Evolutionary conservation across 306 rosid species (phyloP).

Genomic region (Geum urbanum): DNA sequence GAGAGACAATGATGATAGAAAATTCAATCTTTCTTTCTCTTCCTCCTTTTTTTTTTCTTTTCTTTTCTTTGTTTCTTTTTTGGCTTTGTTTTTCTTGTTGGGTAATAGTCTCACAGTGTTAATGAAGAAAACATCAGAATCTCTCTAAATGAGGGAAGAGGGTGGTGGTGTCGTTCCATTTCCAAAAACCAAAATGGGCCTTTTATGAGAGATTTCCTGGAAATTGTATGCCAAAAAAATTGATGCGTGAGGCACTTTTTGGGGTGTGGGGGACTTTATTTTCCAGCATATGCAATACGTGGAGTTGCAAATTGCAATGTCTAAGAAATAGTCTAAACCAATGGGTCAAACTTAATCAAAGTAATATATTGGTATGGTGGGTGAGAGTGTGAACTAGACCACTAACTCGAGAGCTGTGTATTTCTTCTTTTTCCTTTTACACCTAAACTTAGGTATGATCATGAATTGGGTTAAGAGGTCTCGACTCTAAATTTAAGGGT

Average conservation of each 20-base stretch:
- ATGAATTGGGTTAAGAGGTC: too few species aligned
- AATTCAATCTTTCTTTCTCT: slow-evolving; percentile 12
- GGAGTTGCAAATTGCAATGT: background rate
- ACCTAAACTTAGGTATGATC: background rate
- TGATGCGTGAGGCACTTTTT: background rate
- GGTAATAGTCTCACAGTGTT: background rate
- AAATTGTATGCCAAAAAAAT: background rate
- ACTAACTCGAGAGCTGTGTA: slow-evolving; percentile 4
- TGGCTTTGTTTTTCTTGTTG: too few species aligned
- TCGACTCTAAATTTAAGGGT: too few species aligned
- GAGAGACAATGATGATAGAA: slow-evolving; percentile 6
- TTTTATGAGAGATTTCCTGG: slow-evolving; percentile 6
- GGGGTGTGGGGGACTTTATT: background rate
- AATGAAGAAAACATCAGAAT: background rate
- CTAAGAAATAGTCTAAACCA: slow-evolving; percentile 6
- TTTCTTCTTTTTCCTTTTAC: background rate
- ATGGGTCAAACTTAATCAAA: slow-evolving; percentile 9
- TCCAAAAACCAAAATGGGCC: background rate
- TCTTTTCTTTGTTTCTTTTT: background rate
- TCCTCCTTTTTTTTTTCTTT: background rate
- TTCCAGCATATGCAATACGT: slow-evolving; percentile 4
- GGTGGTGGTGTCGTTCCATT: background rate
- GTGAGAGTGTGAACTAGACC: slow-evolving; percentile 15
- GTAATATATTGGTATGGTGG: background rate
- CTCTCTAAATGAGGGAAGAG: background rate